Evolutionary conservation across 2,329 filamentous ascomycete species (phyloP).

Genomic region (Aspergillus puulaauensis): DNA sequence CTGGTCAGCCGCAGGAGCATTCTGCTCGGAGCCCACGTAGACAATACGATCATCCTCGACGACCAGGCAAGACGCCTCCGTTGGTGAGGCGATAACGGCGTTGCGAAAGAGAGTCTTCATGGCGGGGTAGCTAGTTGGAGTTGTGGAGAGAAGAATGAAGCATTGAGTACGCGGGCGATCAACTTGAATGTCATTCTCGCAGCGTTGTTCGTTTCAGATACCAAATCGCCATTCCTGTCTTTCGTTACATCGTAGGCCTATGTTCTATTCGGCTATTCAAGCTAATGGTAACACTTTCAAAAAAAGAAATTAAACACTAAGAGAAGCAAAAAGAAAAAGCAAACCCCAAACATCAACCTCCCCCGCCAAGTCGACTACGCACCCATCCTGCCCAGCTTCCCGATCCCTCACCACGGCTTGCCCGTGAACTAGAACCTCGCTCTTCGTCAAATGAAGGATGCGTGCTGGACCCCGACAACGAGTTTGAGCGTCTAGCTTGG

Average conservation of each 20-base stretch:
- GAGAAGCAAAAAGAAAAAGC: background rate
- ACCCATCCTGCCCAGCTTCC: constrained; percentile 25
- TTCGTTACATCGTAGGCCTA: constrained; percentile 5
- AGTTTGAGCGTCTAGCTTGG: background rate
- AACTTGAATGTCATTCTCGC: background rate
- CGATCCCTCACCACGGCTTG: constrained; percentile 15
- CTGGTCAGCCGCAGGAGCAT: constrained; percentile 24
- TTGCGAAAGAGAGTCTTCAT: constrained; percentile 22
- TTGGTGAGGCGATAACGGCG: constrained; percentile 10
- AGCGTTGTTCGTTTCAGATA: background rate
- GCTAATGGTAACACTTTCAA: background rate
- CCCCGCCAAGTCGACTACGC: constrained; percentile 26
- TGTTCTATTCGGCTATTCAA: background rate
- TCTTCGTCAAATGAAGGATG: constrained; percentile 7
- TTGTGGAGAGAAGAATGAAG: background rate
- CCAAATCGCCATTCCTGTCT: constrained; percentile 3
- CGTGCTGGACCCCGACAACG: background rate
- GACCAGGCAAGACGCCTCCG: constrained; percentile 28
- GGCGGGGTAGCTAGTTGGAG: background rate
- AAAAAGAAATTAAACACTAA: background rate
- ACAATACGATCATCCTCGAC: constrained; percentile 41
- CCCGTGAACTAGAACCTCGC: constrained; percentile 1
- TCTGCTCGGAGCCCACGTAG: constrained; percentile 38
- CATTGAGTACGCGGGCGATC: background rate
- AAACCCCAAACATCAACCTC: constrained; percentile 11